Conservation (phyloP, 2,329 filamentous ascomycete species). For the Hymenoscyphus fraxineus region DNA sequence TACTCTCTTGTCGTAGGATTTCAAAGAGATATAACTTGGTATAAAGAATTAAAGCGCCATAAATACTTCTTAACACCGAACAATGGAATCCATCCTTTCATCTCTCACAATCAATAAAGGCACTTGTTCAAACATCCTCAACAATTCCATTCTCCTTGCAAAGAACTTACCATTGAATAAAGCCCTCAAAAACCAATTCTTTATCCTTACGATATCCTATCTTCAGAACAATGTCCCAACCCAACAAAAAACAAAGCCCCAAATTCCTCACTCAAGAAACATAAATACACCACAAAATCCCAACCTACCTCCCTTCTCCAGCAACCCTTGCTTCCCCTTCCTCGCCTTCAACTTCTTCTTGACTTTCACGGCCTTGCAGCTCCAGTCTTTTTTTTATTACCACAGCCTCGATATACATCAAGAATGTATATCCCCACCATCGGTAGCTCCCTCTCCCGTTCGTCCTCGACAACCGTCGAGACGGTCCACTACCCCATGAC, state of each 20-base stretch:
- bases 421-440: not conserved
- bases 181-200: not conserved
- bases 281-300: not conserved
- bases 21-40: not conserved
- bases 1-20: not conserved
- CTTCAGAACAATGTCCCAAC: not conserved
- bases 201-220: not conserved
- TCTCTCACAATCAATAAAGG: not conserved
- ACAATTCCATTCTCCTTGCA: not conserved
- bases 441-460: not conserved
- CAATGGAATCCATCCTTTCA: not conserved
- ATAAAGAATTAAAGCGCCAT: not conserved
- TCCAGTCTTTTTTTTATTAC: not conserved
- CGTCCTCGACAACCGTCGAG: not conserved
- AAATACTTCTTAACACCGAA: not conserved
- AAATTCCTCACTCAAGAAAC: not conserved
- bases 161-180: not conserved
- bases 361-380: not conserved
- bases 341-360: not conserved
- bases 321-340: not conserved
- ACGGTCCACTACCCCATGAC: not conserved
- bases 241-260: not conserved
- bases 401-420: not conserved
- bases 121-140: not conserved
- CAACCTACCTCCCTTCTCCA: not conserved